A percentile compares a stretch with the other conserved stretches of the same genome.
phyloP scores from a whole-genome alignment of 306 rosid genomes.

The Sechiopsis laciniata region DNA sequence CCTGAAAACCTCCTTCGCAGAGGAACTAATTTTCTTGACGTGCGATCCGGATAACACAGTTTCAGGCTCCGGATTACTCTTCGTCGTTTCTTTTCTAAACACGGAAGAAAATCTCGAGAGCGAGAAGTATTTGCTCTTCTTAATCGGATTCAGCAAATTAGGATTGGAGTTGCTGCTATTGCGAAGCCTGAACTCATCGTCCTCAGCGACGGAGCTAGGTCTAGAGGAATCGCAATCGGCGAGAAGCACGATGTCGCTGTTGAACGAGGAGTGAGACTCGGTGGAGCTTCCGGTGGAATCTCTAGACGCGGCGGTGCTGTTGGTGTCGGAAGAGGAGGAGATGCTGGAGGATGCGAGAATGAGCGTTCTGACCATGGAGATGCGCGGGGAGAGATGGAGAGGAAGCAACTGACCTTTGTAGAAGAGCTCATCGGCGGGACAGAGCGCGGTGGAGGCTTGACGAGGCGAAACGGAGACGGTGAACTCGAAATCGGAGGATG shows the following conservation, averaged over 20 bases:
- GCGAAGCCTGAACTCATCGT: conserved; percentile 35
- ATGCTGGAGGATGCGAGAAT: conserved; percentile 50
- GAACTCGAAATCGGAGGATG: conserved; percentile 86
- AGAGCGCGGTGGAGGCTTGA: conserved; percentile 54
- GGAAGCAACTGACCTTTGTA: conserved; percentile 85
- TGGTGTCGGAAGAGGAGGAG: conserved; percentile 36
- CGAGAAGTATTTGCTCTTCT: conserved; percentile 63
- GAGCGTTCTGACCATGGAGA: conserved; percentile 74
- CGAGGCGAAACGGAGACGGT: conserved; percentile 67
- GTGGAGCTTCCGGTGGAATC: conserved; percentile 80
- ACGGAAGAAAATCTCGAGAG: conserved; percentile 77
- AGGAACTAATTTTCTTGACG: conserved; percentile 50
- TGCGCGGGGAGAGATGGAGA: conserved; percentile 67
- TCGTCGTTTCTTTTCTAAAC: conserved; percentile 44
- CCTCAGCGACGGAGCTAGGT: conserved; percentile 69
- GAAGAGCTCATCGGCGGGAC: conserved; percentile 94
- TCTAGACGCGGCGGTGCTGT: conserved; percentile 48
- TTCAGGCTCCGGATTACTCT: conserved; percentile 19
- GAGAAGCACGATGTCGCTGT: conserved; percentile 42
- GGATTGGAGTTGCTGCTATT: conserved; percentile 5
- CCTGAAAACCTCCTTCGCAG: conserved; percentile 65
- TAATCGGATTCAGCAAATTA: conserved; percentile 30
- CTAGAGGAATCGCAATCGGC: conserved; percentile 65
- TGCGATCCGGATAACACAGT: conserved; percentile 29
- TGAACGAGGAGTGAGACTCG: conserved; percentile 60